A percentile compares a stretch with the other conserved stretches of the same genome.
Conservation (phyloP, 2,329 filamentous ascomycete genomes). For the Aspergillus fischeri region DNA sequence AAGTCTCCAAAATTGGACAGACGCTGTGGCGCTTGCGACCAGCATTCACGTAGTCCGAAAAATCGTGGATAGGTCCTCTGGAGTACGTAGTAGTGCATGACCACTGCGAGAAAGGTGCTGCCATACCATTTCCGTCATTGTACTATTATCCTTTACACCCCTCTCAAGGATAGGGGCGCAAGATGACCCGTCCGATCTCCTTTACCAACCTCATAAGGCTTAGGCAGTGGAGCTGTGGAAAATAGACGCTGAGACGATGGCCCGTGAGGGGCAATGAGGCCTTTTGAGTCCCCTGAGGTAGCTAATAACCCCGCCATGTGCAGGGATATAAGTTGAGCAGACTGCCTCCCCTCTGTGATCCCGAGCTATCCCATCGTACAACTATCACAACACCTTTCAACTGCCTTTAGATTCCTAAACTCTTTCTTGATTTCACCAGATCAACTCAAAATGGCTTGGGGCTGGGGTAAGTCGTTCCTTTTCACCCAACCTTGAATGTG, state of each 20-base stretch:
- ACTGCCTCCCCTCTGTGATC: not conserved
- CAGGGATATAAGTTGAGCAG: not conserved
- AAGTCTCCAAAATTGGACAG: not conserved
- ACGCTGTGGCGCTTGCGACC: not conserved
- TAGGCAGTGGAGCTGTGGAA: not conserved
- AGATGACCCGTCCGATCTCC: not conserved
- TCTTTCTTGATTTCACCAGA: conserved; percentile 2
- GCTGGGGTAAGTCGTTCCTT: conserved; percentile 27
- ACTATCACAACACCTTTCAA: not conserved
- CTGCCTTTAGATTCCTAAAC: not conserved
- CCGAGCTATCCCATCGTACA: not conserved
- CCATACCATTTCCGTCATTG: not conserved
- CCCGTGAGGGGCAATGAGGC: not conserved
- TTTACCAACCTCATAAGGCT: not conserved
- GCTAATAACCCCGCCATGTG: not conserved
- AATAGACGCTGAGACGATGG: not conserved
- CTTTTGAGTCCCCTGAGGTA: not conserved
- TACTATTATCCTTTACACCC: not conserved
- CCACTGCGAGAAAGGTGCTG: not conserved
- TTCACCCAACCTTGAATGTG: not conserved
- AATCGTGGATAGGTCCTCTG: not conserved
- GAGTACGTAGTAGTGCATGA: not conserved
- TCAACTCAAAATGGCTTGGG: conserved; percentile 31
- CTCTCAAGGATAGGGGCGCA: not conserved
- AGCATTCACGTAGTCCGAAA: not conserved